phyloP scores from a whole-genome alignment of 169 alveolate genomes.

The Plasmodium vivax region DNA sequence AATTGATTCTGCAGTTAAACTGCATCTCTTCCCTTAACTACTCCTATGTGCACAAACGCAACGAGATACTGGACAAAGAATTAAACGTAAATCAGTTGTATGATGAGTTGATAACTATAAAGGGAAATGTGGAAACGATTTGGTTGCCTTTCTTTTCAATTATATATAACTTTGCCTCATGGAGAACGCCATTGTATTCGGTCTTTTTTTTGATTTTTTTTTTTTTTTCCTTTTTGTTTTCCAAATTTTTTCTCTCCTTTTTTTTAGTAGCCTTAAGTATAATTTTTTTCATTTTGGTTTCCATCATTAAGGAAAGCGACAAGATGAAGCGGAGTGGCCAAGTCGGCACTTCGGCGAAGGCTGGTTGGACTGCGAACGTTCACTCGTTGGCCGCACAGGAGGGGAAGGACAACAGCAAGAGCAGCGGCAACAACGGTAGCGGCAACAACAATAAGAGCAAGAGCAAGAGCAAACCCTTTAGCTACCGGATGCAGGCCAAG shows the following conservation, averaged over 20 bases:
- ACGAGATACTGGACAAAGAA: conserved; percentile 57
- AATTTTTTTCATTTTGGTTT: conserved; percentile 59
- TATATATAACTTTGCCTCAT: conserved; percentile 59
- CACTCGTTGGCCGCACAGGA: background rate
- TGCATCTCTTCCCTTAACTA: conserved; percentile 45
- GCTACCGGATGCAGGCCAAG: conserved; percentile 1
- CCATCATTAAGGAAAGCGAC: conserved; percentile 64
- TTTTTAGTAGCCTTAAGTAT: conserved; percentile 58
- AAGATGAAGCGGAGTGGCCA: background rate
- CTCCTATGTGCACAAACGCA: background rate
- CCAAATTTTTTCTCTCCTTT: conserved; percentile 68
- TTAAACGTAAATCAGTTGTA: conserved; percentile 53
- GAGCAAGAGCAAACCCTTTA: background rate
- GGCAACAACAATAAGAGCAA: background rate
- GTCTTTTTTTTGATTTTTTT: conserved; percentile 56
- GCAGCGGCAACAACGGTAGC: background rate
- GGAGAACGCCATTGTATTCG: conserved; percentile 72
- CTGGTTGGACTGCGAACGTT: background rate
- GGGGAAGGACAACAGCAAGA: background rate
- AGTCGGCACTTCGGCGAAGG: background rate
- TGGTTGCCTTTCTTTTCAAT: conserved; percentile 69
- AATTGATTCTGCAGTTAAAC: conserved; percentile 14
- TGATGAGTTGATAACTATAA: conserved; percentile 55
- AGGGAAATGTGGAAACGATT: conserved; percentile 51
- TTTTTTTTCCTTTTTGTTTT: conserved; percentile 39